These are phyloP conservation scores for Bipolaris sorokiniana DNA, from an alignment of 2,329 filamentous ascomycete genomes.

Conservation along the genomic window DNA sequence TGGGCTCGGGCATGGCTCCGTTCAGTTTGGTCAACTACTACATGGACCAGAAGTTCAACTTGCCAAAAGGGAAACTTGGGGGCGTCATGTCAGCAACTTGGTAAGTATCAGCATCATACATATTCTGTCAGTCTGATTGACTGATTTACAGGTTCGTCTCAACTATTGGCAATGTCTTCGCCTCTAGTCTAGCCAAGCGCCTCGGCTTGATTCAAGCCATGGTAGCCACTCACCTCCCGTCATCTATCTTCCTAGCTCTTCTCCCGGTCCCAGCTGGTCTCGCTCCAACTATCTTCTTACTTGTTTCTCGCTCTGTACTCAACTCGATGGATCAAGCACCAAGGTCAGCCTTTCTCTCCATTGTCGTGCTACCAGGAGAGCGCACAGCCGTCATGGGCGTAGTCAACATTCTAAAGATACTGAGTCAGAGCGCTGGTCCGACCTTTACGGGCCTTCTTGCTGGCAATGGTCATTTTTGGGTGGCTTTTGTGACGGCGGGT, in stretches of 20 bases:
- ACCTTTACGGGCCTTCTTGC: conserved; percentile 47
- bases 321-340: conserved; percentile 51
- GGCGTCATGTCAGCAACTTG: conserved; percentile 59
- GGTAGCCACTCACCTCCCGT: conserved; percentile 48
- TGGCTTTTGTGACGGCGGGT: conserved; percentile 49
- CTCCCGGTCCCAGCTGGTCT: conserved; percentile 36
- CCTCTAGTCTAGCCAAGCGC: conserved; percentile 64
- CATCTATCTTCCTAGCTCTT: conserved; percentile 44
- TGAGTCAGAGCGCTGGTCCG: conserved; percentile 45
- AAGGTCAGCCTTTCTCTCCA: conserved; percentile 43
- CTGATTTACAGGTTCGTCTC: conserved; percentile 35
- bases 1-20: conserved; percentile 72
- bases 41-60: conserved; percentile 63
- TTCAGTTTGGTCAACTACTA: conserved; percentile 58
- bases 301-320: conserved; percentile 40
- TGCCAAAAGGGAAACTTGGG: conserved; percentile 60
- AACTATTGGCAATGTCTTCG: conserved; percentile 41
- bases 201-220: conserved; percentile 59
- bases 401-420: conserved; percentile 48
- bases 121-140: background rate
- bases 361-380: conserved; percentile 44
- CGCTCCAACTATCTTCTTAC: conserved; percentile 37
- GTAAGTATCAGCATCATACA: conserved; percentile 11
- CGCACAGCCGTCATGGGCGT: conserved; percentile 51
- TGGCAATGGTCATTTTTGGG: conserved; percentile 43